phyloP scores from a whole-genome alignment of 257 asterid genomes.

The Primulina eburnea region DNA sequence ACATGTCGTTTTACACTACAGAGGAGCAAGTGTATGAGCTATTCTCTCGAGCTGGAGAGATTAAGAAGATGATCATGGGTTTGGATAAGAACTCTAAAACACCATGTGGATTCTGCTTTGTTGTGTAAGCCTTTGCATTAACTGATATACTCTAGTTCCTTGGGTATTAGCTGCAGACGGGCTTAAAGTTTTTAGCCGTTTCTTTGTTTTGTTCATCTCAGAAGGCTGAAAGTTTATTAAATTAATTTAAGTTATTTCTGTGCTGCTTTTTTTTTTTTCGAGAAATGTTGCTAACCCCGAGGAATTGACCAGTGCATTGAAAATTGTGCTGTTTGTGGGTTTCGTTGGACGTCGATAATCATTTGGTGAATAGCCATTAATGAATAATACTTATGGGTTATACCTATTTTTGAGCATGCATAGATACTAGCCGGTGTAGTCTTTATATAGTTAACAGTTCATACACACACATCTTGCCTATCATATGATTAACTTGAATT shows the following conservation, averaged over 20 bases:
- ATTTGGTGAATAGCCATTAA: no score
- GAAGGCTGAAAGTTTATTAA: background rate
- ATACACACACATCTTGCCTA: no score
- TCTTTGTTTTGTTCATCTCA: background rate
- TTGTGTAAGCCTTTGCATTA: slow-evolving; percentile 47
- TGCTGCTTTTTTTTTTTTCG: no score
- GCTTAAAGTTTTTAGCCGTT: background rate
- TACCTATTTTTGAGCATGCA: no score
- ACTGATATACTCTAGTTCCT: background rate
- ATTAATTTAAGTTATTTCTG: no score
- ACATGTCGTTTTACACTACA: slow-evolving; percentile 93
- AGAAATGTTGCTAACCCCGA: no score
- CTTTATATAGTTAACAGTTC: background rate
- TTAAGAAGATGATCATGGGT: slow-evolving; percentile 91
- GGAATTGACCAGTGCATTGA: no score
- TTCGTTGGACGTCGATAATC: no score
- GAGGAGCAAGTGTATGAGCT: slow-evolving; percentile 98
- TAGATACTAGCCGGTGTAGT: background rate
- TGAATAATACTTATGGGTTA: no score
- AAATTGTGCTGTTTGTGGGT: no score
- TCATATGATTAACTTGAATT: no score
- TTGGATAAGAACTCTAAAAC: slow-evolving; percentile 90
- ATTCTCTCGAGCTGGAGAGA: slow-evolving; percentile 89
- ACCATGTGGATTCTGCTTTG: slow-evolving; percentile 97
- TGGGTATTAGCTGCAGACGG: background rate